Evolutionary conservation across 2,329 filamentous ascomycete species (phyloP).

Genomic region (Aspergillus thermomutatus): DNA sequence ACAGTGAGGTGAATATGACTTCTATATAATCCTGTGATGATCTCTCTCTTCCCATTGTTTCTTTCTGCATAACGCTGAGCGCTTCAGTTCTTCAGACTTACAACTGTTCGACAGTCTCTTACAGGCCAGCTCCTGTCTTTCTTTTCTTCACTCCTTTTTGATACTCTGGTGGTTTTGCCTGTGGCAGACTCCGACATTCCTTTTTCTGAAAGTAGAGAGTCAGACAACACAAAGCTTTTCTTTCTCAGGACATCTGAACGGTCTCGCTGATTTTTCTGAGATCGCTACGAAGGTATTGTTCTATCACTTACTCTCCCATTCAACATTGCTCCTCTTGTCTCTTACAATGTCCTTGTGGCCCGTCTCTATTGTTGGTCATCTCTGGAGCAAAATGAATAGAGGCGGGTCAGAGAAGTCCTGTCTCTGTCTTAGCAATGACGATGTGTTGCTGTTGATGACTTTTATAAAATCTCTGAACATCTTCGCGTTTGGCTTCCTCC

Average conservation of each 20-base stretch:
- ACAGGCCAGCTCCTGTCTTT: constrained; percentile 36
- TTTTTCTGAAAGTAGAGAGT: constrained; percentile 14
- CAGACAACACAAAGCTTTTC: constrained; percentile 9
- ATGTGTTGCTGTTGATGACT: background rate
- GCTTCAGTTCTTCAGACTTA: constrained; percentile 20
- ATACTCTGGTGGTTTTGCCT: constrained; percentile 26
- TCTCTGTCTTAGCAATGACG: background rate
- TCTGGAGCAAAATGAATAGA: background rate
- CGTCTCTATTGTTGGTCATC: background rate
- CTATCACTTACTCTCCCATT: background rate
- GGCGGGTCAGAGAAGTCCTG: background rate
- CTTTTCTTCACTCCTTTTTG: constrained; percentile 21
- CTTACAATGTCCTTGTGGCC: background rate
- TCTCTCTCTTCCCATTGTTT: constrained; percentile 10
- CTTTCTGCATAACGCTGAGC: constrained; percentile 21
- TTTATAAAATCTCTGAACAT: background rate
- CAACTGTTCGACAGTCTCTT: constrained; percentile 24
- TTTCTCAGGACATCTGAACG: constrained; percentile 3
- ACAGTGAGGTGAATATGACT: background rate
- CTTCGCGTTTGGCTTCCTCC: background rate
- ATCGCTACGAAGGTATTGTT: constrained; percentile 27
- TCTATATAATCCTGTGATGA: constrained; percentile 6
- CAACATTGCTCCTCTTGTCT: background rate
- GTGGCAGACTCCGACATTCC: constrained; percentile 31
- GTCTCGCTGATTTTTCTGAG: constrained; percentile 4